These are phyloP conservation scores for Melaleuca alternifolia DNA, from an alignment of 345 rosid species.

Conservation along the genomic window DNA sequence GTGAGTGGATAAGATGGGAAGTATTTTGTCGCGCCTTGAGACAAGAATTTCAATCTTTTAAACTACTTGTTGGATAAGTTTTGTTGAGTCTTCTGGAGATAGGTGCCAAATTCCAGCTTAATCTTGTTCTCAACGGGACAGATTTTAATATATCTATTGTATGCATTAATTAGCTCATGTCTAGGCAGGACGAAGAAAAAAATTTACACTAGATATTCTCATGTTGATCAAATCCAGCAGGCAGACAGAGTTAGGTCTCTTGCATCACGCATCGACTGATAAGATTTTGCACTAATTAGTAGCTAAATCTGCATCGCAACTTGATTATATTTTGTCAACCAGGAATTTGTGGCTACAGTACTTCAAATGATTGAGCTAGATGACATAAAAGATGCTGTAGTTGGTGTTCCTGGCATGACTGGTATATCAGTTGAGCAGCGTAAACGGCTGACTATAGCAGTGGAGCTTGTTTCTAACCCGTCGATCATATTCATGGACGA, in stretches of 20 bases:
- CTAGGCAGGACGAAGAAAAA: too few relatives aligned
- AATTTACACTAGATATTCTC: background rate
- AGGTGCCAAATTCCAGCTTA: background rate
- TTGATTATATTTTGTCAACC: background rate
- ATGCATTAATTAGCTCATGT: background rate
- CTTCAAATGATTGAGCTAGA: constrained; percentile 7
- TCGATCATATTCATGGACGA: constrained; percentile 12
- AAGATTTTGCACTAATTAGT: background rate
- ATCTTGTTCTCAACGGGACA: background rate
- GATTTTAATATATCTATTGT: background rate
- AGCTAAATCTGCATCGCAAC: background rate
- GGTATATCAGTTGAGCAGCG: constrained; percentile 8
- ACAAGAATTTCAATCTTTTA: background rate
- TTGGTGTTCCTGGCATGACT: constrained; percentile 3
- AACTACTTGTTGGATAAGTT: background rate
- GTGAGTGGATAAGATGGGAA: background rate
- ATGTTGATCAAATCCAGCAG: background rate
- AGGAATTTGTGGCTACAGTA: constrained; percentile 6
- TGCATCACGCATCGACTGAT: background rate
- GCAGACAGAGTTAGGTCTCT: background rate
- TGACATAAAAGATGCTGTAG: constrained; percentile 2
- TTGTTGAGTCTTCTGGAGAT: background rate
- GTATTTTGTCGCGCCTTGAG: background rate
- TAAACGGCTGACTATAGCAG: constrained; percentile 7
- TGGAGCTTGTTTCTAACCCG: constrained; percentile 8